phyloP scores from a whole-genome alignment of 768 basidiomycete genomes.

The Amanita jacksonii region DNA sequence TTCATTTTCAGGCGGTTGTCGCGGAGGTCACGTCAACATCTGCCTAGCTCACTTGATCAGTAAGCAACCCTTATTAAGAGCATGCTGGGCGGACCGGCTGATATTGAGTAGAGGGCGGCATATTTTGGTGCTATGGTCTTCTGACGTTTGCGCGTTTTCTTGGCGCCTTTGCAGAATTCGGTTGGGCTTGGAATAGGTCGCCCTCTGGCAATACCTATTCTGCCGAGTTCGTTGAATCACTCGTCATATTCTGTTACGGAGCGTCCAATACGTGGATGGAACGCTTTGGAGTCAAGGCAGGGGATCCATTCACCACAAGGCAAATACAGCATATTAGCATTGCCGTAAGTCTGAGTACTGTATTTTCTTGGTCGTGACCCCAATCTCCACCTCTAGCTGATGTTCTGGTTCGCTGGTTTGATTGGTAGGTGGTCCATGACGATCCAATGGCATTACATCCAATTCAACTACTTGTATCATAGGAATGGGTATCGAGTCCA shows the following conservation, averaged over 20 bases:
- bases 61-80: constrained; percentile 24
- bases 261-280: constrained; percentile 96
- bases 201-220: constrained; percentile 41
- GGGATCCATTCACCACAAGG: constrained; percentile 82
- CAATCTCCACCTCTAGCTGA: constrained; percentile 39
- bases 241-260: constrained; percentile 83
- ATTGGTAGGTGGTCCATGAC: constrained; percentile 34
- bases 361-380: not conserved
- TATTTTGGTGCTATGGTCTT: constrained; percentile 90
- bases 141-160: constrained; percentile 91
- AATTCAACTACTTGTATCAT: not conserved
- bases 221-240: constrained; percentile 72
- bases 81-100: constrained; percentile 6
- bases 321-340: constrained; percentile 93
- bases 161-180: constrained; percentile 74
- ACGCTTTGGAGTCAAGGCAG: constrained; percentile 73
- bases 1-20: constrained; percentile 53
- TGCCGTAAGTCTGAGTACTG: constrained; percentile 41
- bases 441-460: not conserved
- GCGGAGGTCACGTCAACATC: constrained; percentile 66
- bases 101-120: constrained; percentile 60
- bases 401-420: constrained; percentile 93
- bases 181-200: constrained; percentile 92
- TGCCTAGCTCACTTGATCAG: constrained; percentile 91
- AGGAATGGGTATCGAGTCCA: constrained; percentile 82